These are phyloP conservation scores for Fusarium fracticaudum DNA, from an alignment of 2,329 filamentous ascomycete species.

Conservation along the genomic window DNA sequence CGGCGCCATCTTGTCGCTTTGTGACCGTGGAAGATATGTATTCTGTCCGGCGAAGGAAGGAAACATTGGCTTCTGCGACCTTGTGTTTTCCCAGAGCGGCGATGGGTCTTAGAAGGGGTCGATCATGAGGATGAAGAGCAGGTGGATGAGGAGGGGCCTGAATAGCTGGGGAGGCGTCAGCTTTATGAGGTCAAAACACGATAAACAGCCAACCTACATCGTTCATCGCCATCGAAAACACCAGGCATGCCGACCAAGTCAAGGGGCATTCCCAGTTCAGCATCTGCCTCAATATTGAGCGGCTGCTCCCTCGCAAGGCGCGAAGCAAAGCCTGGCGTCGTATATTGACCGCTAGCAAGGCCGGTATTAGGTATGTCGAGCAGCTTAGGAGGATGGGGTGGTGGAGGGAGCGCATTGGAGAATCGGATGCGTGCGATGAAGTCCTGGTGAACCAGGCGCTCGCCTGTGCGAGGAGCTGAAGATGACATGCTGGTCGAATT, in stretches of 20 bases:
- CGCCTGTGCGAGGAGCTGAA: slow-evolving; percentile 53
- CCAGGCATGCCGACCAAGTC: slow-evolving; percentile 95
- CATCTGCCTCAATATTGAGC: slow-evolving; percentile 95
- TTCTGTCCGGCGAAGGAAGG: slow-evolving; percentile 94
- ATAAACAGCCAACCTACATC: slow-evolving; percentile 64
- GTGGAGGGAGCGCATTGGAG: slow-evolving; percentile 93
- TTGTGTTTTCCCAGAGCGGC: slow-evolving; percentile 87
- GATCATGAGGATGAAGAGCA: slow-evolving; percentile 82
- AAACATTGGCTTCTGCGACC: slow-evolving; percentile 79
- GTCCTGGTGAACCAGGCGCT: slow-evolving; percentile 83
- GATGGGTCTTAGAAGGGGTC: slow-evolving; percentile 82
- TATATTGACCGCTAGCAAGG: slow-evolving; percentile 86
- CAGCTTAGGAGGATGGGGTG: slow-evolving; percentile 93
- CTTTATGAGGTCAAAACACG: background rate
- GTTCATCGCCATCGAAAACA: slow-evolving; percentile 94
- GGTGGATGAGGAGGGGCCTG: slow-evolving; percentile 79
- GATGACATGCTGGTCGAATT: slow-evolving; percentile 32
- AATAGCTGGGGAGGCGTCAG: slow-evolving; percentile 69
- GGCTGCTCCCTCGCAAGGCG: slow-evolving; percentile 90
- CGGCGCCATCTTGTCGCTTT: slow-evolving; percentile 60
- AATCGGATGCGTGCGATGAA: slow-evolving; percentile 97
- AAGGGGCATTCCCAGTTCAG: slow-evolving; percentile 96
- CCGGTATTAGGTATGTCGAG: slow-evolving; percentile 97
- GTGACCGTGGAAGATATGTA: slow-evolving; percentile 78
- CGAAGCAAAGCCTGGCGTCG: slow-evolving; percentile 88